These are phyloP conservation scores for Agaricus sinodeliciosus DNA, from an alignment of 768 basidiomycete genomes.

Conservation along the genomic window DNA sequence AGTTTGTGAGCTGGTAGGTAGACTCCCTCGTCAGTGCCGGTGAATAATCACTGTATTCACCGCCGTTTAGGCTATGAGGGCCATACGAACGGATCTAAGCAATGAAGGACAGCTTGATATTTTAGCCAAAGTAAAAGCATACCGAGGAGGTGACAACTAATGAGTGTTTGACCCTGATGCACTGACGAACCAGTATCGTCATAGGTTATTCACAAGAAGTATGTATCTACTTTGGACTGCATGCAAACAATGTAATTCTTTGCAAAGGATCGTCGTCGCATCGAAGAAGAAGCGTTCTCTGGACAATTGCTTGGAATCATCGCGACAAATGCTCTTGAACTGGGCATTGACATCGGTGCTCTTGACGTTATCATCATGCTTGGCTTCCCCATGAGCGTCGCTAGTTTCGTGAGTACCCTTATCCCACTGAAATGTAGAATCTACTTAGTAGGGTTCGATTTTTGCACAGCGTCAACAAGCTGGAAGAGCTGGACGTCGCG, in stretches of 20 bases:
- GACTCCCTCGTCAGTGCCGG: not conserved
- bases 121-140: conserved; percentile 68
- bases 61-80: conserved; percentile 62
- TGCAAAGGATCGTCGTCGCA: conserved; percentile 67
- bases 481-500: conserved; percentile 78
- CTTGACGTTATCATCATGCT: conserved; percentile 87
- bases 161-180: not conserved
- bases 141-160: conserved; percentile 59
- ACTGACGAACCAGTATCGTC: not conserved
- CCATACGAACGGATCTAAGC: conserved; percentile 61
- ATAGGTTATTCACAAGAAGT: conserved; percentile 73
- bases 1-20: conserved; percentile 69
- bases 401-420: conserved; percentile 60
- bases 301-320: conserved; percentile 80
- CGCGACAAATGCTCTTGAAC: conserved; percentile 85
- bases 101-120: conserved; percentile 74
- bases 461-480: conserved; percentile 77
- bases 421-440: too few relatives aligned
- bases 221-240: not conserved
- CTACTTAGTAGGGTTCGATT: not conserved
- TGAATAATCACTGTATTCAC: not conserved
- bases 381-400: conserved; percentile 73
- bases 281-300: conserved; percentile 83
- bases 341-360: conserved; percentile 88
- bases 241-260: not conserved